Conservation (phyloP, 352 stramenopile species). For the Chrysophaeum taylorii region DNA sequence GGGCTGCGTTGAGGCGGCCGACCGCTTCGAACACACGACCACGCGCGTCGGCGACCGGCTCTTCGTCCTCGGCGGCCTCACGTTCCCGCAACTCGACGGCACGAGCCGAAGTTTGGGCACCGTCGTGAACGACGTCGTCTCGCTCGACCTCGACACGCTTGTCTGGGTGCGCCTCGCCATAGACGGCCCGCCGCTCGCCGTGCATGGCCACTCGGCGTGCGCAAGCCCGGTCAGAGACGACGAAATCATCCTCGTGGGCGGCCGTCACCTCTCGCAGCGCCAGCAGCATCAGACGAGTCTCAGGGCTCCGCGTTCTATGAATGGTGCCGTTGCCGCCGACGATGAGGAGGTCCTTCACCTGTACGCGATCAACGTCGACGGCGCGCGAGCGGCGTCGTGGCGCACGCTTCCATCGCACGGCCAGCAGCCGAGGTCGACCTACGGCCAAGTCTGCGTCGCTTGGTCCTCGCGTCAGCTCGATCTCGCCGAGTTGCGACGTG, state of each 20-base stretch:
- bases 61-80: slow-evolving; percentile 3
- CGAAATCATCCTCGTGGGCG: slow-evolving; percentile 6
- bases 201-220: slow-evolving; percentile 1
- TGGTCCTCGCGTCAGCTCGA: neutral
- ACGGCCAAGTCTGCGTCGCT: neutral
- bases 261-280: neutral
- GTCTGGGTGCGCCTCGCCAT: slow-evolving; percentile 2
- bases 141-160: neutral
- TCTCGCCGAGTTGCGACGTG: neutral
- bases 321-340: neutral
- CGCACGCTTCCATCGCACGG: neutral
- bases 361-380: neutral
- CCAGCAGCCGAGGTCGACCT: neutral
- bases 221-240: neutral
- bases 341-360: neutral
- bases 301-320: neutral
- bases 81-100: neutral
- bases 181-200: neutral
- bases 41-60: neutral
- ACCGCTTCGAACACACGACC: slow-evolving; percentile 5
- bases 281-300: neutral
- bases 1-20: neutral
- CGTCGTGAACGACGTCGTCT: neutral
- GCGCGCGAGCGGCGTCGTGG: neutral
- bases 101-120: neutral